Conservation (phyloP, 2,329 filamentous ascomycete genomes). For the Microdochium bolleyi region DNA sequence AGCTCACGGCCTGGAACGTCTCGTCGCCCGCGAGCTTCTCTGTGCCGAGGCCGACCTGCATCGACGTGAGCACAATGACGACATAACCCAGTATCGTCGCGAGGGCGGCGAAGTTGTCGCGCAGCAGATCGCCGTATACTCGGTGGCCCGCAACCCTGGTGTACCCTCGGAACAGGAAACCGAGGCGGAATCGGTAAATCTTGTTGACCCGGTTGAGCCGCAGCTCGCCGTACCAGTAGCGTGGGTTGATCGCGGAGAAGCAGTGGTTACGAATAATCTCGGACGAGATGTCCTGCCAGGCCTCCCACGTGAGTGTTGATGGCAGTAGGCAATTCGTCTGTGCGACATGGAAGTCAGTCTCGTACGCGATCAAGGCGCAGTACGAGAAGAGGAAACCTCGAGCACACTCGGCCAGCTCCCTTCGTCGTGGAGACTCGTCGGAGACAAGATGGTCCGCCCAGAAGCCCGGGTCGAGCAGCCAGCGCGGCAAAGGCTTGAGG, state of each 20-base stretch:
- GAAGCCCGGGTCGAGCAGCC: constrained; percentile 25
- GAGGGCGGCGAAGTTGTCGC: constrained; percentile 29
- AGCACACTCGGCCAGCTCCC: constrained; percentile 19
- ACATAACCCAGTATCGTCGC: constrained; percentile 28
- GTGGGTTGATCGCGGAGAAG: constrained; percentile 19
- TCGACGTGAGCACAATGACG: constrained; percentile 19
- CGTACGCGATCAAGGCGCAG: constrained; percentile 24
- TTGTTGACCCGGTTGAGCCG: constrained; percentile 29
- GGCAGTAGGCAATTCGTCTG: constrained; percentile 24
- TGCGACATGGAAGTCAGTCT: constrained; percentile 29
- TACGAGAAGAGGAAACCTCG: constrained; percentile 30
- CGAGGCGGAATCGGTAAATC: constrained; percentile 26
- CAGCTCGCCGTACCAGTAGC: constrained; percentile 32
- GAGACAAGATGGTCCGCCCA: constrained; percentile 19
- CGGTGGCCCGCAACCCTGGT: constrained; percentile 13
- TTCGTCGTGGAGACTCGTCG: constrained; percentile 2
- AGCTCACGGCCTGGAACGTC: constrained; percentile 18
- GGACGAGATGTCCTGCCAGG: constrained; percentile 22
- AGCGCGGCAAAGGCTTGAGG: constrained; percentile 31
- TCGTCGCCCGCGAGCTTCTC: constrained; percentile 11
- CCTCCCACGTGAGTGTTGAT: constrained; percentile 21
- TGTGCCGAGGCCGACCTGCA: constrained; percentile 20
- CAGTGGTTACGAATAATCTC: constrained; percentile 16
- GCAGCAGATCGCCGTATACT: constrained; percentile 27
- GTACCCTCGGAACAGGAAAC: constrained; percentile 16